Evolutionary conservation across 2,329 filamentous ascomycete species (phyloP).

Genomic region (Ophiocordyceps camponoti-floridani): DNA sequence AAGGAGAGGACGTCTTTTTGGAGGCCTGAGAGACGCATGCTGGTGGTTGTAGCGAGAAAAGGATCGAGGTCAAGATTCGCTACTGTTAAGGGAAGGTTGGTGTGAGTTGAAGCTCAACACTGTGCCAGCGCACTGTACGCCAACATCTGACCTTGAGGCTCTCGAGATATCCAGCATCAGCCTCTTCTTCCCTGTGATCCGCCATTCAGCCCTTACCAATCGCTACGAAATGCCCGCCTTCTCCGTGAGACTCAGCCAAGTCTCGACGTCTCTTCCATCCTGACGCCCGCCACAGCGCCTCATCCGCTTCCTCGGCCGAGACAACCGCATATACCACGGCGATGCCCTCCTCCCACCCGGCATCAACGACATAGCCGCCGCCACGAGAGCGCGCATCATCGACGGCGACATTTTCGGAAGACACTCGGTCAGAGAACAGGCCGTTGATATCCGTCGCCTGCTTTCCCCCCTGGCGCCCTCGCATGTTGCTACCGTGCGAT

Average conservation of each 20-base stretch:
- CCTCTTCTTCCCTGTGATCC: too few species aligned
- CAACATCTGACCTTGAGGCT: too few species aligned
- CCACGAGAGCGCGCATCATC: constrained; percentile 42
- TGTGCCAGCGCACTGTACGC: background rate
- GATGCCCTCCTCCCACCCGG: constrained; percentile 51
- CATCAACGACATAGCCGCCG: constrained; percentile 40
- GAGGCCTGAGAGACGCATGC: constrained; percentile 53
- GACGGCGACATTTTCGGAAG: constrained; percentile 47
- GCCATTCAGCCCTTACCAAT: too few species aligned
- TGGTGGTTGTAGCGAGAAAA: background rate
- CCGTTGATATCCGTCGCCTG: constrained; percentile 36
- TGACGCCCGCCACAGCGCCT: constrained; percentile 34
- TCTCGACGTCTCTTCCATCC: too few species aligned
- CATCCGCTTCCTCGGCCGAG: constrained; percentile 53
- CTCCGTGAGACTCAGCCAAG: constrained; percentile 15
- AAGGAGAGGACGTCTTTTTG: constrained; percentile 75
- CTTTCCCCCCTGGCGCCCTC: constrained; percentile 44
- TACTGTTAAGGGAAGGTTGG: background rate
- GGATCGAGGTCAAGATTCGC: background rate
- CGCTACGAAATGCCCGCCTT: constrained; percentile 21
- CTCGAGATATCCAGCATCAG: too few species aligned
- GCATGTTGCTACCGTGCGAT: constrained; percentile 49
- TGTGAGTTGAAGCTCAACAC: background rate
- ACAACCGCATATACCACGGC: constrained; percentile 54
- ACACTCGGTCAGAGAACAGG: constrained; percentile 43